Evolutionary conservation across 2,329 filamentous ascomycete species (phyloP), one percentile per base, ranked within the genome.

Genomic region (Ophiocordyceps camponoti-rufipedis): DNA sequence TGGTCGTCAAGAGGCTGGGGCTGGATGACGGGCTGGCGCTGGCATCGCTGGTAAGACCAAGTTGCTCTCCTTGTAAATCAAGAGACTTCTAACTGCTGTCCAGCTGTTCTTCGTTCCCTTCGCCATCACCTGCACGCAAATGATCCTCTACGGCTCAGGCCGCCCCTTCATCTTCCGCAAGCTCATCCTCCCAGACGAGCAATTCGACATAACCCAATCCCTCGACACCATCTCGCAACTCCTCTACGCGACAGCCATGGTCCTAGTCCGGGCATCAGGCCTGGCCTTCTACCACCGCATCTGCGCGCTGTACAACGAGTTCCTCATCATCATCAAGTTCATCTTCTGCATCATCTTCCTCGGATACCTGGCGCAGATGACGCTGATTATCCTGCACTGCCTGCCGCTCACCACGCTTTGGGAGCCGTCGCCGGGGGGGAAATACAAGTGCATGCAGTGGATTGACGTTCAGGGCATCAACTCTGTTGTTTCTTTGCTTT

Each of bases 231-330:
- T 41, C 31, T 28, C 43, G 5, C 46, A 47, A 6, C 13, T 45
- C 10, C 12, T 43, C 40, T 47, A 47, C 19, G 38, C 23, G 23
- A 47, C 46, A 19, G n/a, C 46, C 12, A 40, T 47, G 11, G 2
- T 42, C 31, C 40, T 45, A 10, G 45, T 43, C n/a, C 46, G 46
- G 9, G n/a, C 42, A 6, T 45, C 46, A 14, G 46, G 43, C n/a
- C 41, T 47, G 5, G 46, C 46, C 29, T 45, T 47, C 11, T 47
- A 47, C 46, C 44, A 45, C 28, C 46, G 46, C 5, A 45, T 47
- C 13, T 47, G 46, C 23, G 13, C 8, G 9, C 42, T 43, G 40
- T 29, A 45, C 40, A 28, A 39, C 10, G 39, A 45, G 40, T 43
- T 47, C n/a, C 31, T 45, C 23, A 16, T 45, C 19, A 14, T 40